Evolutionary conservation across 2,329 filamentous ascomycete genomes (phyloP).

Genomic region (Bipolaris cookei): DNA sequence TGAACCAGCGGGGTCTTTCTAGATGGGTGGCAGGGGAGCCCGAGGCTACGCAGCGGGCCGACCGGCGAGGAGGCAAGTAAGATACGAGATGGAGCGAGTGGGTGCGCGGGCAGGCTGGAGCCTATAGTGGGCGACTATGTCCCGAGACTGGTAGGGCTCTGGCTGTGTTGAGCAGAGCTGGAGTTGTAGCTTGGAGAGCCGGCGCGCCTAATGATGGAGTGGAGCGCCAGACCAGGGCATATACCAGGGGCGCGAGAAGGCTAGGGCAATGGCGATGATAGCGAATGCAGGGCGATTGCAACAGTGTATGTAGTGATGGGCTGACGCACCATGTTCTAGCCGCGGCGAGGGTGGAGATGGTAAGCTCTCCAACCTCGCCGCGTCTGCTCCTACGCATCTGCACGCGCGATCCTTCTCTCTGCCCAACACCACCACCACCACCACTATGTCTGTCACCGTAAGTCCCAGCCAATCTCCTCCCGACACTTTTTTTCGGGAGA

Average conservation of each 20-base stretch:
- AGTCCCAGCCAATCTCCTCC: constrained; percentile 18
- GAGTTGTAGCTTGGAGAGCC: background rate
- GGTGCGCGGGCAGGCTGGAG: constrained; percentile 13
- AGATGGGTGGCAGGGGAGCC: constrained; percentile 18
- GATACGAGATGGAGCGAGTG: constrained; percentile 8
- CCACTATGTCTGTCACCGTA: constrained; percentile 57
- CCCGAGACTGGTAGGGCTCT: constrained; percentile 21
- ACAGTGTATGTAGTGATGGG: constrained; percentile 6
- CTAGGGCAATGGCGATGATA: background rate
- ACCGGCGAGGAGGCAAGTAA: constrained; percentile 10
- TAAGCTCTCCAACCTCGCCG: constrained; percentile 10
- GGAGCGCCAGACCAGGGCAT: background rate
- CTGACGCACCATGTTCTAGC: constrained; percentile 16
- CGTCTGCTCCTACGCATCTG: background rate
- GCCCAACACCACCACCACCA: constrained; percentile 16
- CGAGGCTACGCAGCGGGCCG: constrained; percentile 14
- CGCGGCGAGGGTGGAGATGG: constrained; percentile 10
- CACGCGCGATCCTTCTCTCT: constrained; percentile 10
- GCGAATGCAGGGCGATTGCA: constrained; percentile 16
- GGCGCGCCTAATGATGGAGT: background rate
- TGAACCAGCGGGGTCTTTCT: constrained; percentile 33
- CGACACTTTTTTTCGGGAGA: background rate
- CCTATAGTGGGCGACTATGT: background rate
- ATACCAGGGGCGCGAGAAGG: background rate
- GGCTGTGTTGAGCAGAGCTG: constrained; percentile 1